phyloP scores from a whole-genome alignment of 2,329 filamentous ascomycete species.

The Elsinoe arachidis region DNA sequence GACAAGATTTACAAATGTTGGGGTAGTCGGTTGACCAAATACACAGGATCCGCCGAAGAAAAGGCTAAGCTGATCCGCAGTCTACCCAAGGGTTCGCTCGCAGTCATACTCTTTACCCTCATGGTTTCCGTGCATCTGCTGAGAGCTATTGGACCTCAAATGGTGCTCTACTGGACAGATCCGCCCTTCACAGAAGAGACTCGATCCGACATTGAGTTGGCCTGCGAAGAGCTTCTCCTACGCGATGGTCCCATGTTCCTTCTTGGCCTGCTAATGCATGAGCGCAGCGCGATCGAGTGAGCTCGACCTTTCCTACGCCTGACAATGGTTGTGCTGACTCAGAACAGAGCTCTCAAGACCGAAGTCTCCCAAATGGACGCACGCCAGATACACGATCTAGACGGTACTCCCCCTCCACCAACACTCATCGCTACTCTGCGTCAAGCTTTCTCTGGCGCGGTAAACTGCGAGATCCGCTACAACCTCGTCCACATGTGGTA shows the following conservation, averaged over 20 bases:
- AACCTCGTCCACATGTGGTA: conserved; percentile 27
- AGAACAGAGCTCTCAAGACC: conserved; percentile 18
- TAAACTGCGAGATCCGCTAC: conserved; percentile 18
- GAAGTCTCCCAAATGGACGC: conserved; percentile 22
- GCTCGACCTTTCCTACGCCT: background rate
- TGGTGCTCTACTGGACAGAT: conserved; percentile 14
- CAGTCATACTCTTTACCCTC: conserved; percentile 27
- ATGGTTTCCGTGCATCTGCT: conserved; percentile 25
- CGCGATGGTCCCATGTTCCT: conserved; percentile 25
- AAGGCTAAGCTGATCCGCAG: conserved; percentile 21
- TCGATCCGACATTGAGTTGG: conserved; percentile 27
- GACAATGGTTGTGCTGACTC: background rate
- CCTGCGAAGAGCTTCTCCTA: conserved; percentile 27
- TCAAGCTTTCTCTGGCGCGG: conserved; percentile 21
- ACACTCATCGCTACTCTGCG: conserved; percentile 25
- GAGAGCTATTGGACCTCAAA: conserved; percentile 24
- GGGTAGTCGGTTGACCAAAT: background rate
- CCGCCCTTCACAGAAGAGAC: conserved; percentile 12
- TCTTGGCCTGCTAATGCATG: conserved; percentile 20
- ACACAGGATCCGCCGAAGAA: conserved; percentile 6
- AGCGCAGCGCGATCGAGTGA: conserved; percentile 18
- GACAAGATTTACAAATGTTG: background rate
- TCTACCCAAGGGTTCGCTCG: conserved; percentile 25
- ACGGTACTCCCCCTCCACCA: conserved; percentile 19
- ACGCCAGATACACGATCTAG: conserved; percentile 19